Base-by-base conservation (phyloP, 441 rosid species). In the Jatropha multifida region DNA sequence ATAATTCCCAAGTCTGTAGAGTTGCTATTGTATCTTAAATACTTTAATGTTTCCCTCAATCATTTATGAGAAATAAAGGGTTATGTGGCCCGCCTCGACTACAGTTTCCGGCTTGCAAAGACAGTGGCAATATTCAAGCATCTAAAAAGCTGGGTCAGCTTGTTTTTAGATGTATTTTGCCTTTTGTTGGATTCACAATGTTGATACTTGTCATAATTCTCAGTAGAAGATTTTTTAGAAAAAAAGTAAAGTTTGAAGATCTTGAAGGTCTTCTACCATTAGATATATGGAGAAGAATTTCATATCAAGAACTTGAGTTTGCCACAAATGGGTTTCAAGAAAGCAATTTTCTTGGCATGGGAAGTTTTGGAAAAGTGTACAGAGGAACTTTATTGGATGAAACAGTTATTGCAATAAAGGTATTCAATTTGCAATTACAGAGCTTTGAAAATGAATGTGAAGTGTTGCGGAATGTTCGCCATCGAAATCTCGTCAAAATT, bases 261-360 rank as follows among this genome's bases (percentile, higher is more conserved):
- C 23, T 11, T 55, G 75, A 55, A 42, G 62, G 27, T 66, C 12
- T 63, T 2, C 14, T 20, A 23, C 9, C 7, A 12, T 3, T 26
- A 8, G 61, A 63, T 26, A 65, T 41, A 8, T 66, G 66, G 70
- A 51, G 59, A 6, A 70, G 74, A 71, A 76, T 86, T 49, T 81
- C 90, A 20, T 79, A 79, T 64, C 83, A 55, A 15, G 71, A 77
- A 65, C 79, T 77, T 54, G 11, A 6, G 5, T 44, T 3, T 4
- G 79, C 79, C 23, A 76, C 75, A 12, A 20, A 71, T 55, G 71
- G 46, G 10, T 76, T 64, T 65, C 12, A 20, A 4, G 75, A 76
- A 14, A 11, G 4, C 46, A 76, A 76, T 70, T 42, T 76, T 1
- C 67, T 76, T 40, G 79, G 79, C 2, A 14, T 0, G 1, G 76